Evolutionary conservation across 2,329 filamentous ascomycete genomes (phyloP), one percentile per base, ranked within the genome.

Genomic region (Aureobasidium sp.): DNA sequence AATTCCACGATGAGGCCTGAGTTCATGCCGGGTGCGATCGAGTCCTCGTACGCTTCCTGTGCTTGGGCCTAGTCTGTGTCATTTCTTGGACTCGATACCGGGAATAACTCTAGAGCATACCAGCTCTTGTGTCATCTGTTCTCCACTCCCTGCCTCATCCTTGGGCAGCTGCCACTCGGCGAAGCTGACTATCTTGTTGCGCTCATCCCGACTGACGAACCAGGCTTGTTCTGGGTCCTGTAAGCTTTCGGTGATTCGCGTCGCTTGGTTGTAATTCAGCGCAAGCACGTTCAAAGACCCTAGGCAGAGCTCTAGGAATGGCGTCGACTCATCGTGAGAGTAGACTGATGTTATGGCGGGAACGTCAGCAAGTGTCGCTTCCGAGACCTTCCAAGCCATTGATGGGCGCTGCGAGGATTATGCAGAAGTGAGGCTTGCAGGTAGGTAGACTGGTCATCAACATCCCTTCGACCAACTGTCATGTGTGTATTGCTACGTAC

Each of bases 11-110:
- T 34, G 13, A 61, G 50, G 7, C 44, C 13, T 15, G 42, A 27
- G n/a, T 61, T 61, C 59, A 61, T 54, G n/a, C 59, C 59, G n/a
- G 59, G 49, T 27, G 34, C 42, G 34, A 61, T 53, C 25, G 59
- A 53, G 30, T 61, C 34, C 13, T 34, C 34, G 39, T 61, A 54
- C 11, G 59, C 49, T 30, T 54, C 41, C 39, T 47, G 39, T 25
- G 39, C 59, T 29, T 49, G 34, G 34, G 57, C 44, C 57, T 59
- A 25, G 34, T 5, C 5, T 9, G 8, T 32, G 57, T 50, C 42
- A 47, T 45, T 55, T 15, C n/a, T 57, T 36, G 53, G 3, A 15
- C 53, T 30, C 11, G 6, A 3, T 21, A 5, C 25, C 41, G 9
- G 34, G 9, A 58, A 34, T 36, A 10, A 44, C 11, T 29, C 5